Conservation (phyloP, 2,329 filamentous ascomycete genomes). For the Arthrobotrys sphaeroides region DNA sequence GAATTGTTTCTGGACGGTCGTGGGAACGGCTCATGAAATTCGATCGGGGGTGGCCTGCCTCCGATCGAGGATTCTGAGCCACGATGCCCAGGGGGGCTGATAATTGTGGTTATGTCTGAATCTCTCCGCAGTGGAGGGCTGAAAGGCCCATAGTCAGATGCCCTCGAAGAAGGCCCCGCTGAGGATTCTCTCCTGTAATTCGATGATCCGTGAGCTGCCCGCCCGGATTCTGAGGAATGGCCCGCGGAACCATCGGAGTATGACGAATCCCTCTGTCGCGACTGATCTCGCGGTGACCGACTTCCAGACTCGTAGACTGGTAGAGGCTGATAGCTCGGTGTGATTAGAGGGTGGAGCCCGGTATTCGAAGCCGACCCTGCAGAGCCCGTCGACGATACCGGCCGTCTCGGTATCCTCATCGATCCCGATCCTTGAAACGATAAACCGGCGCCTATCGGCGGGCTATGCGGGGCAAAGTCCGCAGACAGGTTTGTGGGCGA, state of each 20-base stretch:
- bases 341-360: conserved; percentile 22
- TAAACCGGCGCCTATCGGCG: neutral
- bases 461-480: conserved; percentile 43
- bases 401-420: conserved; percentile 40
- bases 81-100: conserved; percentile 13
- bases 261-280: conserved; percentile 30
- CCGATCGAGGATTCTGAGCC: conserved; percentile 7
- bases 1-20: conserved; percentile 36
- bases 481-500: conserved; percentile 45
- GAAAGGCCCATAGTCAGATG: neutral
- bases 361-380: conserved; percentile 33
- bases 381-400: conserved; percentile 45
- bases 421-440: conserved; percentile 19
- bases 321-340: conserved; percentile 12
- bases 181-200: conserved; percentile 40
- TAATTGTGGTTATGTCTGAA: conserved; percentile 29
- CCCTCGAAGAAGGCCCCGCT: conserved; percentile 13
- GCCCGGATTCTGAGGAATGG: conserved; percentile 38
- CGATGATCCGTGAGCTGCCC: neutral
- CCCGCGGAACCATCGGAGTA: conserved; percentile 39
- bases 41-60: conserved; percentile 2
- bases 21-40: conserved; percentile 20
- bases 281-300: conserved; percentile 30
- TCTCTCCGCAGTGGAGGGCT: conserved; percentile 15
- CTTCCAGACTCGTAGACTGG: conserved; percentile 19